phyloP scores from a whole-genome alignment of 192 early-diverging fungal genomes.

The Gonapodya sp. region DNA sequence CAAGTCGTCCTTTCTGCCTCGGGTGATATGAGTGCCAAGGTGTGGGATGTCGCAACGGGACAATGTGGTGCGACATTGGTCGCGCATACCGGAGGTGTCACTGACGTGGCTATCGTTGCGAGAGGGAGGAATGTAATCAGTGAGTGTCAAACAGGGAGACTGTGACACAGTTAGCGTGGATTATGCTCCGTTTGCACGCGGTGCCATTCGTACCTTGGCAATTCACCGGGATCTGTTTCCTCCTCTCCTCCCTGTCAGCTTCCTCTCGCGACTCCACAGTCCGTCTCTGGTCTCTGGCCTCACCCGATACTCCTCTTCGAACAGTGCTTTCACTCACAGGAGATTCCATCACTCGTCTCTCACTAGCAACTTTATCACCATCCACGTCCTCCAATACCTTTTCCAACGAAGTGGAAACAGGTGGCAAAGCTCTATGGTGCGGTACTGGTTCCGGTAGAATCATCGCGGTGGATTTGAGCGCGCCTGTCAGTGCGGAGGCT shows the following conservation, averaged over 20 bases:
- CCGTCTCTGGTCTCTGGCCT: not conserved
- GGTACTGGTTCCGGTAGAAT: not conserved
- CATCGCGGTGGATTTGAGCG: not conserved
- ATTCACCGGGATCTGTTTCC: not conserved
- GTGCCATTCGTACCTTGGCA: not conserved
- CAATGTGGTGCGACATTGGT: not conserved
- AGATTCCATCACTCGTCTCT: not conserved
- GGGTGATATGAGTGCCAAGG: not conserved
- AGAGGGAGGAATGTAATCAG: not conserved
- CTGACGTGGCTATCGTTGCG: slow-evolving; percentile 4
- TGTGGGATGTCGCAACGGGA: slow-evolving; percentile 6
- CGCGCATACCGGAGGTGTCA: not conserved
- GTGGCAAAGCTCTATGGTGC: not conserved
- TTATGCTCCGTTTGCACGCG: not conserved
- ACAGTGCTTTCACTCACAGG: not conserved
- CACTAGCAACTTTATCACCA: not conserved
- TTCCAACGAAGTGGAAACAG: slow-evolving; percentile 3
- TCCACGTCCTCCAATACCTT: not conserved
- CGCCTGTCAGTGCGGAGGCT: not conserved
- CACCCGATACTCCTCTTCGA: not conserved
- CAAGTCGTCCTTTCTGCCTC: not conserved
- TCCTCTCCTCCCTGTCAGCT: not conserved
- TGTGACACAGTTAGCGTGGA: too few species aligned
- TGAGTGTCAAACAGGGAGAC: too few species aligned
- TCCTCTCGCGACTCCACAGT: slow-evolving; percentile 2